Evolutionary conservation across 1,284 basidiomycete genomes (phyloP).

Genomic region (Cutaneotrichosporon sp.): DNA sequence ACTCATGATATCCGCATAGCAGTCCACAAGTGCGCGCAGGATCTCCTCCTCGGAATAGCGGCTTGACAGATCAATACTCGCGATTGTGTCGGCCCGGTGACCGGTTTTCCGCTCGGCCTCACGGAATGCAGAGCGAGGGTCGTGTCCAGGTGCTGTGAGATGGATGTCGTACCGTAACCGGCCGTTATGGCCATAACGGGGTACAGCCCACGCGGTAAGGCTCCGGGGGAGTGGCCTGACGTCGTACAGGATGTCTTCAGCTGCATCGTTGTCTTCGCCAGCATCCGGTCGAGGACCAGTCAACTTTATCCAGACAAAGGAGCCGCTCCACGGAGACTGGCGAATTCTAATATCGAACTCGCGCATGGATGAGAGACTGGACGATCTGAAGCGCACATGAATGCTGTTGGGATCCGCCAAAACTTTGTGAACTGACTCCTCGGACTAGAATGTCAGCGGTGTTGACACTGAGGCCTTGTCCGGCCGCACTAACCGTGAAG

Average conservation of each 20-base stretch:
- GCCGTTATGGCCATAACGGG: too few relatives aligned
- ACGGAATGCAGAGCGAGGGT: too few relatives aligned
- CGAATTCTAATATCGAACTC: conserved; percentile 17
- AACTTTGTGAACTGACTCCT: conserved; percentile 12
- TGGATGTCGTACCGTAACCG: too few relatives aligned
- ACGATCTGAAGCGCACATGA: conserved; percentile 14
- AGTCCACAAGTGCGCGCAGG: conserved; percentile 26
- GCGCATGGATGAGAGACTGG: conserved; percentile 1
- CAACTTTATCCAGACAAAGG: conserved; percentile 27
- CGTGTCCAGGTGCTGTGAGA: too few relatives aligned
- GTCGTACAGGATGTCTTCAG: too few relatives aligned
- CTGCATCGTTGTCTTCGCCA: too few relatives aligned
- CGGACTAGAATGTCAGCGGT: conserved; percentile 23
- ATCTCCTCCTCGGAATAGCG: conserved; percentile 17
- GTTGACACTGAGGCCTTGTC: too few relatives aligned
- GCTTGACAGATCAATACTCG: conserved; percentile 14
- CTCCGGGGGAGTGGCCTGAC: too few relatives aligned
- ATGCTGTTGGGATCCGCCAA: conserved; percentile 21
- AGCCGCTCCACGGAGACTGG: conserved; percentile 1
- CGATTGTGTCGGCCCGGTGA: too few relatives aligned
- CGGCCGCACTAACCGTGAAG: conserved; percentile 31
- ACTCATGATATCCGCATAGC: conserved; percentile 26
- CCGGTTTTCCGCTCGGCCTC: too few relatives aligned
- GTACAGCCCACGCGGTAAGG: too few relatives aligned
- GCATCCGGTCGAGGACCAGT: conserved; percentile 24